A percentile compares a stretch with the other conserved stretches of the same genome.
Conservation (phyloP, 2,329 filamentous ascomycete species). For the Coniosporium tulheliwenetii region DNA sequence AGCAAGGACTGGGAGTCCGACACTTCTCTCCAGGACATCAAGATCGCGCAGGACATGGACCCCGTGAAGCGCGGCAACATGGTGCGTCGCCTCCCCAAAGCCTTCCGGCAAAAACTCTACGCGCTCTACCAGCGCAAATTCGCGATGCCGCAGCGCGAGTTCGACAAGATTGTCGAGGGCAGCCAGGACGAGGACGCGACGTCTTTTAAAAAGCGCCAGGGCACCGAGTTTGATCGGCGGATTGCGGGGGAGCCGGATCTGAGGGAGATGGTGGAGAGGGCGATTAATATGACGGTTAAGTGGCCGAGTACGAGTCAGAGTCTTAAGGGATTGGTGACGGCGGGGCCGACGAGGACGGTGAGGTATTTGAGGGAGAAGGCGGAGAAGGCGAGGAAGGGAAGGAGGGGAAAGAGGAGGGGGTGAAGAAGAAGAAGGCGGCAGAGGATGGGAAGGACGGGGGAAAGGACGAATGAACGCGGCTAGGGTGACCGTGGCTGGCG, state of each 20-base stretch:
- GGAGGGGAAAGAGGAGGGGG: conserved; percentile 3
- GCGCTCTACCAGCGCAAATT: conserved; percentile 91
- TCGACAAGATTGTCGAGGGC: conserved; percentile 70
- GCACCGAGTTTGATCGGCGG: conserved; percentile 70
- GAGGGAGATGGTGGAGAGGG: conserved; percentile 56
- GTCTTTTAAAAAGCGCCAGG: conserved; percentile 57
- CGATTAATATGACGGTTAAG: conserved; percentile 74
- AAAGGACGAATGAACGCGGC: background rate
- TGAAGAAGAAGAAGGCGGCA: conserved; percentile 1
- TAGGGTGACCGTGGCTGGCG: no score
- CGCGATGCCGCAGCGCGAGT: conserved; percentile 68
- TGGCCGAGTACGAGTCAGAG: conserved; percentile 89
- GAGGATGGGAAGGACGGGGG: background rate
- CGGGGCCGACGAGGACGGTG: conserved; percentile 52
- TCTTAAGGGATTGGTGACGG: conserved; percentile 68
- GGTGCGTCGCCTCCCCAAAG: conserved; percentile 76
- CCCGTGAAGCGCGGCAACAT: conserved; percentile 84
- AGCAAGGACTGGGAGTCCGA: conserved; percentile 47
- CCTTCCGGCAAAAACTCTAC: conserved; percentile 80
- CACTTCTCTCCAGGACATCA: conserved; percentile 23
- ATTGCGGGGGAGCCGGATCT: conserved; percentile 59
- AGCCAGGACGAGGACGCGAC: conserved; percentile 50
- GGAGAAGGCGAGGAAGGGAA: conserved; percentile 19
- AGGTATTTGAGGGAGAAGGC: conserved; percentile 72
- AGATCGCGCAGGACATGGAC: conserved; percentile 80